A percentile compares a stretch with the other conserved stretches of the same genome.
phyloP scores from a whole-genome alignment of 78 protist species.

The Salpingoeca rosetta region DNA sequence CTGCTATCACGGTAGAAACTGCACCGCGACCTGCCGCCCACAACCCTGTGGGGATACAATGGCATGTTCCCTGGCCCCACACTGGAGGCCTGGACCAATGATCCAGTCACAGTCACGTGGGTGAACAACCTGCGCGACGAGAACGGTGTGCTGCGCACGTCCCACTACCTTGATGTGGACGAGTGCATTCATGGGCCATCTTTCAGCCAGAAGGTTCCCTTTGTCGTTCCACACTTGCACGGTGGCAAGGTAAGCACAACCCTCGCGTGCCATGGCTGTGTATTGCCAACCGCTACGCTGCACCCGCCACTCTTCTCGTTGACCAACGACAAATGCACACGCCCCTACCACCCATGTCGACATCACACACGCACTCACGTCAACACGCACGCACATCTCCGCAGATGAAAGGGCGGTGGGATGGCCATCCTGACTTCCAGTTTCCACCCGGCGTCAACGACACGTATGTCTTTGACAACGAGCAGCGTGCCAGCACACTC shows the following conservation, averaged over 20 bases:
- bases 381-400: background rate
- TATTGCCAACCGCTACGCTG: too few species aligned
- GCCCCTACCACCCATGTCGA: background rate
- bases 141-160: background rate
- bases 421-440: background rate
- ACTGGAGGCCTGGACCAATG: background rate
- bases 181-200: background rate
- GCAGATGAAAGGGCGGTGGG: background rate
- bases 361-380: background rate
- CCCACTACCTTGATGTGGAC: background rate
- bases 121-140: background rate
- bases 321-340: background rate
- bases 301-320: too few species aligned
- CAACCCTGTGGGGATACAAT: background rate
- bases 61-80: background rate
- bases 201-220: background rate
- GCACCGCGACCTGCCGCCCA: background rate
- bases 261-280: too few species aligned
- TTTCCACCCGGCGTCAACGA: background rate
- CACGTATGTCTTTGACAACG: background rate
- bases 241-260: background rate
- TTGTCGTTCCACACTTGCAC: background rate
- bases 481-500: background rate
- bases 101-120: background rate
- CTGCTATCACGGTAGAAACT: too few species aligned